Base-by-base conservation (phyloP, 495 filamentous ascomycete species). In the Lepidopterella palustris region DNA sequence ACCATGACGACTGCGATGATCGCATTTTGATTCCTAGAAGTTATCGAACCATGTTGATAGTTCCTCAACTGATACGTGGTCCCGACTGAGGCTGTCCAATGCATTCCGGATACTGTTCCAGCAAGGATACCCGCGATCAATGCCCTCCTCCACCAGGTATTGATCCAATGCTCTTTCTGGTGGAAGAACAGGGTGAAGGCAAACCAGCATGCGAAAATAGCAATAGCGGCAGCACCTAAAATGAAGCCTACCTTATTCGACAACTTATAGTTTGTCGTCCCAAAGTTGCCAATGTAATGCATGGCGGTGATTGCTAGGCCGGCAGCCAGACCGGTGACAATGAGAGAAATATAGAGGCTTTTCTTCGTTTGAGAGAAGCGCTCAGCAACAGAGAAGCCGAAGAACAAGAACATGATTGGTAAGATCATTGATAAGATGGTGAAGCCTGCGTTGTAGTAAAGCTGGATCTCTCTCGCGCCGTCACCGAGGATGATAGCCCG, bases 241-340 rank as follows among this genome's bases (percentile, higher is more conserved):
- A 96, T 79, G 66, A 83, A 80, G 4, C 68, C 71, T 10, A 72
- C 62, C 6, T 62, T 29, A 60, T 92, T 91, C 10, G 67, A 61
- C 64, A 84, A 82, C 5, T 64, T 62, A 67, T 96, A 96, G 70
- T 95, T 93, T 13, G 77, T 74, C 63, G 93, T 91, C 31, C 90
- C 88, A 11, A 86, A 79, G 66, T 95, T 88, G 25, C 89, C 89
- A 45, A 95, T 74, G 64, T 95, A 96, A 69, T 96, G 89, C 92
- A 96, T 96, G 4, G 86, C 92, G 55, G 86, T 87, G 54, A 95
- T 84, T 20, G 87, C 82, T 2, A 81, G 72, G 5, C 91, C 91
- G 0, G 86, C 84, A 42, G 90, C 72, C 4, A 81, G 58, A 0
- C 90, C 89, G 25, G 84, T 85, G 0, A 79, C 60, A n/a, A 74